A percentile compares a stretch with the other conserved stretches of the same genome.
Conservation (phyloP, 345 rosid species). For the Eucalyptus marginata region DNA sequence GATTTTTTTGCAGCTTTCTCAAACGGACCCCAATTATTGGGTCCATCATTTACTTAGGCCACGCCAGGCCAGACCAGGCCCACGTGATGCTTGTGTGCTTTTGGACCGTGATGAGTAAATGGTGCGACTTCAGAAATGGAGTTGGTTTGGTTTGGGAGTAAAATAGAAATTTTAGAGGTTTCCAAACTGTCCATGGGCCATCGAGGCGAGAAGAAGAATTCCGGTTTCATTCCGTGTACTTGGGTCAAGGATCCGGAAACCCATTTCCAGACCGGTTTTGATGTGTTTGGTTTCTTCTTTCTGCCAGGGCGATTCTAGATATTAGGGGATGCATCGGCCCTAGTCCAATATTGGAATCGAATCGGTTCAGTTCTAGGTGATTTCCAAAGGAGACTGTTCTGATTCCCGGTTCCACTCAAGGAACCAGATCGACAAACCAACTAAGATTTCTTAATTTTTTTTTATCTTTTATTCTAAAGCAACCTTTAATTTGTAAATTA, state of each 20-base stretch:
- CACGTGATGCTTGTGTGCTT: neutral
- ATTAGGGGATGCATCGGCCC: neutral
- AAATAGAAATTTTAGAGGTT: neutral
- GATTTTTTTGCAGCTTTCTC: neutral
- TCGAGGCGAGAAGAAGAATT: neutral
- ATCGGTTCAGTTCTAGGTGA: accelerated
- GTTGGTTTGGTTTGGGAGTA: neutral
- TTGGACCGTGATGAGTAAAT: neutral
- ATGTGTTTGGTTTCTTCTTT: neutral
- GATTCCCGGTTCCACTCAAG: neutral
- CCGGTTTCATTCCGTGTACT: neutral
- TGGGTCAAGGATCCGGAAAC: neutral
- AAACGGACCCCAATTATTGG: neutral
- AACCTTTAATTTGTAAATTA: too few species aligned
- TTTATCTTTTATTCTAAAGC: too few species aligned
- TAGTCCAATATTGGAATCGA: too few species aligned
- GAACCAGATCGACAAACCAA: accelerated
- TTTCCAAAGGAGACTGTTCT: accelerated
- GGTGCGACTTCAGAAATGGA: neutral
- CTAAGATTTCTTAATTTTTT: too few species aligned
- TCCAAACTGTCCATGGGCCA: neutral
- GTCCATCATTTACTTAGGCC: neutral
- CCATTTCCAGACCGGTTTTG: neutral
- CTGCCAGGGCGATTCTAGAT: neutral
- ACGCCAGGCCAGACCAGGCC: neutral